A percentile compares a stretch with the other conserved stretches of the same genome.
These are phyloP conservation scores for Setaria italica DNA, from an alignment of 202 grass and related monocot genomes.

Conservation along the genomic window DNA sequence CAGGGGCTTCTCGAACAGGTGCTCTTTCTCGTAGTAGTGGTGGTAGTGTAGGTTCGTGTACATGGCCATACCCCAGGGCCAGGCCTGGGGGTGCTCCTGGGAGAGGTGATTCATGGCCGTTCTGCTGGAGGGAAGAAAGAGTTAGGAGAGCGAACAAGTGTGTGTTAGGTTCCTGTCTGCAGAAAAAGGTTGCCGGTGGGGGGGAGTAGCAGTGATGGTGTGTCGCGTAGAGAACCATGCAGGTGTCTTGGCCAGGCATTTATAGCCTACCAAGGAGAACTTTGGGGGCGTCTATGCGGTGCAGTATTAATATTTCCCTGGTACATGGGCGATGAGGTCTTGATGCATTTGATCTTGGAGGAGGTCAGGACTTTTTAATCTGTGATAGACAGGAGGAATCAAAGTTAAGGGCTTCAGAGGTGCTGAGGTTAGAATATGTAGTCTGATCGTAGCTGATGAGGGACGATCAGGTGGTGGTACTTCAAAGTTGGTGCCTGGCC, in stretches of 20 bases:
- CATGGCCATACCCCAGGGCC: constrained; percentile 80
- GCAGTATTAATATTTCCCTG: constrained; percentile 54
- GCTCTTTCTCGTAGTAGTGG: constrained; percentile 69
- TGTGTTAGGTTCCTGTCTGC: constrained; percentile 45
- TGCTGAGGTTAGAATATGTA: constrained; percentile 57
- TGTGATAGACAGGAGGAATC: constrained; percentile 84
- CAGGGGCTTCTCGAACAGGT: constrained; percentile 84
- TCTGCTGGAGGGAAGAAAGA: constrained; percentile 40
- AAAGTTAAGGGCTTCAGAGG: constrained; percentile 61
- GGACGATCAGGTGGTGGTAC: constrained; percentile 74
- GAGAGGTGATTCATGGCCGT: constrained; percentile 72
- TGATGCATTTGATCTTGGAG: constrained; percentile 53
- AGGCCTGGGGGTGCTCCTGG: constrained; percentile 62
- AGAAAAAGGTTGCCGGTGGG: constrained; percentile 46
- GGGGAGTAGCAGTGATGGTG: constrained; percentile 49
- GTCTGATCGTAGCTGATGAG: constrained; percentile 45
- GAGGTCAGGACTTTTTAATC: constrained; percentile 62
- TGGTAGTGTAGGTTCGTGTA: constrained; percentile 62
- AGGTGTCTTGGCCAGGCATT: constrained; percentile 65
- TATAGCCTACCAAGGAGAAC: constrained; percentile 68
- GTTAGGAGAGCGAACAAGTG: constrained; percentile 4
- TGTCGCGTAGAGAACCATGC: constrained; percentile 66
- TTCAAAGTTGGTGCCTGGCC: constrained; percentile 71
- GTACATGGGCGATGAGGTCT: constrained; percentile 33
- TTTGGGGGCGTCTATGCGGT: constrained; percentile 11